Evolutionary conservation across 371 early-diverging fungal species (phyloP).

Genomic region (Apophysomyces trapeziformis): DNA sequence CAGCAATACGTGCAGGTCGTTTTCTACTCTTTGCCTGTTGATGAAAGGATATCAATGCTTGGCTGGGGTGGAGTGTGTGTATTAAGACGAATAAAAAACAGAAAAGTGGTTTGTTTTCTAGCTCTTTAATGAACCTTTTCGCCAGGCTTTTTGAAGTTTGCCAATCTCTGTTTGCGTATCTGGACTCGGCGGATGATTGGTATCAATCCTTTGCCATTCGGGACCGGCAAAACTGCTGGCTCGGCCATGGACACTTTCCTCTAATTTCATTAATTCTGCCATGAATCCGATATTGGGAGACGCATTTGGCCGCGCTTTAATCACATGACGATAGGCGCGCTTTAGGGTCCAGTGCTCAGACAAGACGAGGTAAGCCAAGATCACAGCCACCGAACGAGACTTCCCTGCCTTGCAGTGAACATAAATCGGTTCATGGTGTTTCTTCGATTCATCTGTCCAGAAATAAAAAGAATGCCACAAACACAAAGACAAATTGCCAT

Average conservation of each 20-base stretch:
- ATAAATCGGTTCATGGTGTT: constrained; percentile 65
- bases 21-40: no score
- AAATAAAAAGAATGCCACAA: not conserved
- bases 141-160: constrained; percentile 41
- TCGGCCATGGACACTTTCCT: constrained; percentile 63
- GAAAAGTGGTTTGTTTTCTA: not conserved
- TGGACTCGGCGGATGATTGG: constrained; percentile 39
- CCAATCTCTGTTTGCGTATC: constrained; percentile 38
- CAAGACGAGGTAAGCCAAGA: constrained; percentile 75
- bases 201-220: constrained; percentile 37
- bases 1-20: no score
- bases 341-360: constrained; percentile 71
- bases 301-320: constrained; percentile 67
- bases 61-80: no score
- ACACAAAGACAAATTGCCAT: no score
- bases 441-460: constrained; percentile 39
- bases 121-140: constrained; percentile 4
- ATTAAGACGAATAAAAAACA: no score
- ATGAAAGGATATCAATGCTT: no score
- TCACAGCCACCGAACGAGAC: constrained; percentile 80
- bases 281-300: constrained; percentile 92
- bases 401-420: constrained; percentile 90
- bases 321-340: constrained; percentile 74
- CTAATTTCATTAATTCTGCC: constrained; percentile 72
- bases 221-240: constrained; percentile 47